phyloP scores from a whole-genome alignment of 2,329 filamentous ascomycete species.

The Exophiala bonariae region DNA sequence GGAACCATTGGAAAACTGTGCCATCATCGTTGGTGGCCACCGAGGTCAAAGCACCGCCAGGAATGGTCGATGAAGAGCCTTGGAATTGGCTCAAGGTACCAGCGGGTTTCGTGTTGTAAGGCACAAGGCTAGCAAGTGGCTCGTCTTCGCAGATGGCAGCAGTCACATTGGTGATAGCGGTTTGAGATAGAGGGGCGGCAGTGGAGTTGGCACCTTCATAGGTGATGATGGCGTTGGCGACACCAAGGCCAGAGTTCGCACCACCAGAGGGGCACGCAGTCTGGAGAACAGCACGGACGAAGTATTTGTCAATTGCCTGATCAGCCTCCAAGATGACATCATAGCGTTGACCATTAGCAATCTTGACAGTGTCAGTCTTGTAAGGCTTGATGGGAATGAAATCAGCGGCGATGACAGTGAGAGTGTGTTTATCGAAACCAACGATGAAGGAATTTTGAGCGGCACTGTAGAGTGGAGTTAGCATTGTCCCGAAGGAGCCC shows the following conservation, averaged over 20 bases:
- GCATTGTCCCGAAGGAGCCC: neutral
- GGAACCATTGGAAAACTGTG: conserved; percentile 35
- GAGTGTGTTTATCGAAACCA: conserved; percentile 51
- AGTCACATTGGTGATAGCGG: conserved; percentile 20
- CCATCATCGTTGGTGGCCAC: conserved; percentile 26
- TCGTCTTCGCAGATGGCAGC: conserved; percentile 30
- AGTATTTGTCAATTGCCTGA: conserved; percentile 22
- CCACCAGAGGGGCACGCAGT: conserved; percentile 23
- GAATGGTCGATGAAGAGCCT: conserved; percentile 27
- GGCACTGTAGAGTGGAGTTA: conserved; percentile 32
- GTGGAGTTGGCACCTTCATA: conserved; percentile 28
- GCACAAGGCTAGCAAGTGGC: conserved; percentile 29
- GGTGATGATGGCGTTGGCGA: conserved; percentile 28
- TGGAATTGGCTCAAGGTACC: conserved; percentile 27
- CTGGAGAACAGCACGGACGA: conserved; percentile 27
- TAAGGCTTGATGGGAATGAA: conserved; percentile 27
- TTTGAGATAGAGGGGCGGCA: conserved; percentile 14
- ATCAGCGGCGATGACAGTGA: conserved; percentile 48
- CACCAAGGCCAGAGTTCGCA: conserved; percentile 23
- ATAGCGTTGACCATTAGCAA: conserved; percentile 45
- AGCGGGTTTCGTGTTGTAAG: conserved; percentile 27
- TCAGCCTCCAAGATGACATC: conserved; percentile 33
- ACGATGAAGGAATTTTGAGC: conserved; percentile 55
- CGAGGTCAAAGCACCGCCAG: conserved; percentile 22
- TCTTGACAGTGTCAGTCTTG: conserved; percentile 37